Base-by-base conservation (phyloP, 345 rosid genomes). In the Chamaenerion angustifolium region DNA sequence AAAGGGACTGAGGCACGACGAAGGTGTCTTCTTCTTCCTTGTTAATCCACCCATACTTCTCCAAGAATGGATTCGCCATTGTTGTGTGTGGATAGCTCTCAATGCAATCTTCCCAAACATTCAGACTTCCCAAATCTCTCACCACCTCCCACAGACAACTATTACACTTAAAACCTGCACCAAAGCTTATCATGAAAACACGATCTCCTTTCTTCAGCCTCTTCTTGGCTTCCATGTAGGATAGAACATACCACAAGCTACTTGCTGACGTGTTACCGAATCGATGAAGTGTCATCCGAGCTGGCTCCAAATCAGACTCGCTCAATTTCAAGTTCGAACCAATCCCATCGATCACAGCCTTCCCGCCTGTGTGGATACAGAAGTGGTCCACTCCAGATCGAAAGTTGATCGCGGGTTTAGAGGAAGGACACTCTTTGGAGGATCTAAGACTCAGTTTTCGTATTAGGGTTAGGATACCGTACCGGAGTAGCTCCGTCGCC, bases 201-300 rank as follows among this genome's bases (percentile, higher is more conserved):
- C 75, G 71, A 21, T 82, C 85, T 19, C 96, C 87, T 51, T 63
- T 83, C 67, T 76, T 86, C 11, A 90, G 45, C 55, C 98, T 76
- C 75, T 57, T 75, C 63, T 90, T 90, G 0, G 93, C 98, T 31
- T 79, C 96, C 96, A 90, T 79, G 65, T 90, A 90, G 0, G 69
- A 85, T 57, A 90, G 60, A 11, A 90, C 98, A 55, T 90, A 90
- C 98, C 98, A 86, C 4, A 89, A 76, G 55, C 97, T 85, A 46
- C 90, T 55, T 0, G 97, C 88, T 0, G 97, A 89, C 1, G 94
- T 90, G 78, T 86, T 90, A 10, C 98, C 98, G 55, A 79, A 90
- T 46, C 98, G 65, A 58, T 90, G 98, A 4, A 90, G 73, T 0
- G 98, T 83, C 95, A 86, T 86, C 70, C 92, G 68, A 4, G 98